Evolutionary conservation across 345 rosid genomes (phyloP).

Genomic region (Nasturtium officinale): DNA sequence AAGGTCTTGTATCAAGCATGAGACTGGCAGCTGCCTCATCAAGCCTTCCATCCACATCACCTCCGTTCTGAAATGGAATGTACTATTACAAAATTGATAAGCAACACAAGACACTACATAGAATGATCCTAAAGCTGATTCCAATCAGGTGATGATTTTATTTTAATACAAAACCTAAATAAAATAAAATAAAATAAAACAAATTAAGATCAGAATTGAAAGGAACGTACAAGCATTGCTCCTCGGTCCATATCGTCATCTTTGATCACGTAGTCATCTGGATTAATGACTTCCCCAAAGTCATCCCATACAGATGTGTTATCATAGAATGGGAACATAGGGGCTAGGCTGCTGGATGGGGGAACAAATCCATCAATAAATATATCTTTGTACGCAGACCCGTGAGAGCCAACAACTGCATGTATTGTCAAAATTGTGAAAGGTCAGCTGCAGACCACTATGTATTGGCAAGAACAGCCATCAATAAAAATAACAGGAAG

Average conservation of each 20-base stretch:
- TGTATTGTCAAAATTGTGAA: conserved; percentile 30
- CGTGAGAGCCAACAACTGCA: conserved; percentile 60
- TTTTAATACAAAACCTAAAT: too few relatives aligned
- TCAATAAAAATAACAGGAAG: not conserved
- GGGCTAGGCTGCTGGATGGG: conserved; percentile 76
- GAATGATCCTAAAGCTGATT: conserved; percentile 2
- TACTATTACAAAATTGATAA: conserved; percentile 15
- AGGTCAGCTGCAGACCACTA: conserved; percentile 30
- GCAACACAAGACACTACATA: conserved; percentile 26
- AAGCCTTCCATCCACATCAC: conserved; percentile 74
- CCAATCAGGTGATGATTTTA: too few relatives aligned
- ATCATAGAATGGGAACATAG: conserved; percentile 93
- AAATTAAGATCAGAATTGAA: conserved; percentile 14
- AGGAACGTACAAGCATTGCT: conserved; percentile 62
- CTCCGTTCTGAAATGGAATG: conserved; percentile 64
- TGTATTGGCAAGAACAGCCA: not conserved
- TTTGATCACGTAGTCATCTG: conserved; percentile 88
- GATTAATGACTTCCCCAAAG: conserved; percentile 95
- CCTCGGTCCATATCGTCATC: conserved; percentile 84
- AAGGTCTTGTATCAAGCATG: conserved; percentile 89
- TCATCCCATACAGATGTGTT: conserved; percentile 89
- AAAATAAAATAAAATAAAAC: too few relatives aligned
- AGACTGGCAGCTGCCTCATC: conserved; percentile 92
- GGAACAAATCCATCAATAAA: conserved; percentile 94
- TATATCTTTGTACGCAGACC: conserved; percentile 68